Base-by-base conservation (phyloP, 345 rosid genomes). In the Gossypium ekmanianum region DNA sequence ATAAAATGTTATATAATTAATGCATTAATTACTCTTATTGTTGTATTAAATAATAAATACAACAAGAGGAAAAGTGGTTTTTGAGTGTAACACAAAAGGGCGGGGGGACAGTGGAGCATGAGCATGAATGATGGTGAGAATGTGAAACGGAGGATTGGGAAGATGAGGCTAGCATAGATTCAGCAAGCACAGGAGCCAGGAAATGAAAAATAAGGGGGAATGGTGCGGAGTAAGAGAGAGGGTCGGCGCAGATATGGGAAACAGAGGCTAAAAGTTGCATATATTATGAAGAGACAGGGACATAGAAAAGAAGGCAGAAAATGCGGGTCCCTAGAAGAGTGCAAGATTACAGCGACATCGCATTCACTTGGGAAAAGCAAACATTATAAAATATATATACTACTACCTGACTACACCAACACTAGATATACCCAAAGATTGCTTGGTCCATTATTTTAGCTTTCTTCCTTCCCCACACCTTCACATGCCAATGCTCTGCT, bases 221-320 rank as follows among this genome's bases (percentile, higher is more conserved):
- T 16, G 11, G 20, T 56, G 18, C 10, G 50, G 50, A 7, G 50
- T 8, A 13, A 11, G 2, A 27, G 78, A 77, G 64, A 61, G 72
- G 74, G 39, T 74, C 29, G 77, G 83, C 81, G 79, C 61, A 72
- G 81, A 79, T 79, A 75, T 20, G 48, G 87, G 84, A 59, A 55
- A 74, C 75, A 43, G 24, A 22, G 45, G 27, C 68, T 13, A 58
- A 45, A 45, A 45, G 12, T 11, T 10, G 12, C 13, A 45, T 8
- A 45, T 1, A 45, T 34, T 34, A 10, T 14, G 20, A 67, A n/a
- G 20, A 12, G 17, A 7, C 3, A 22, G 59, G 65, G 16, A 51
- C 50, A 45, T 8, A 67, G 54, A 47, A 55, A 9, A 34, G 41
- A 34, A 34, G 41, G 41, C 41, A 34, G 7, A 34, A 34, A 34